Evolutionary conservation across 2,329 filamentous ascomycete species (phyloP).

Genomic region (Magnaporthiopsis rhizophila): DNA sequence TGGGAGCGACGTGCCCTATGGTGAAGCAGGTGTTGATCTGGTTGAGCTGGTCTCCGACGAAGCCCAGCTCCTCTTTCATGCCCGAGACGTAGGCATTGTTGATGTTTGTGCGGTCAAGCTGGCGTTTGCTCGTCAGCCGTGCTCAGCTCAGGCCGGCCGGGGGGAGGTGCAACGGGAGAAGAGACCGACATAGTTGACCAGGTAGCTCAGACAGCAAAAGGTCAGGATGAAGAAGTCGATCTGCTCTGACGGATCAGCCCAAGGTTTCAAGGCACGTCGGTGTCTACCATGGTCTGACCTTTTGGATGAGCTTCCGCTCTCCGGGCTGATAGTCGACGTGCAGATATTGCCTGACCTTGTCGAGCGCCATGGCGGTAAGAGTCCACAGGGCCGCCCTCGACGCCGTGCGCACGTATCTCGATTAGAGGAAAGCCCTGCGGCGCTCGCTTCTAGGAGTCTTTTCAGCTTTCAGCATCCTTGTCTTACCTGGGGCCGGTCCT

Average conservation of each 20-base stretch:
- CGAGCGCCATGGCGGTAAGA: constrained; percentile 8
- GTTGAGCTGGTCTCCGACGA: constrained; percentile 41
- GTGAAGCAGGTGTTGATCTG: constrained; percentile 45
- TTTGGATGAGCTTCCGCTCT: constrained; percentile 21
- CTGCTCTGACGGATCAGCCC: too few species aligned
- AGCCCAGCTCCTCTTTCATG: constrained; percentile 42
- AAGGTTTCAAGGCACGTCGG: too few species aligned
- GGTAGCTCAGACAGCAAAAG: constrained; percentile 53
- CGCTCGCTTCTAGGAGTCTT: too few species aligned
- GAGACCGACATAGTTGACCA: constrained; percentile 41
- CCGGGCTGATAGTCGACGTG: constrained; percentile 13
- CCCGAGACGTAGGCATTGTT: constrained; percentile 47
- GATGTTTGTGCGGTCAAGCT: constrained; percentile 43
- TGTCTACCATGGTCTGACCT: background rate
- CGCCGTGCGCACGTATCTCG: too few species aligned
- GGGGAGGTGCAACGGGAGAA: too few species aligned
- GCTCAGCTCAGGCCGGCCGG: too few species aligned
- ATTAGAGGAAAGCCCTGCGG: too few species aligned
- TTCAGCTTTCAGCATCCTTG: too few species aligned
- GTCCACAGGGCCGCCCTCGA: too few species aligned
- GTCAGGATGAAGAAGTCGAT: constrained; percentile 55
- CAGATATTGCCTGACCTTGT: constrained; percentile 13
- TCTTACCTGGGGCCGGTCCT: too few species aligned
- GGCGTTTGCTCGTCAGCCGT: background rate
- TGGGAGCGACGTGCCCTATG: constrained; percentile 25